Base-by-base conservation (phyloP, 805 yeast genomes). In the Citeromyces nyonsensis region DNA sequence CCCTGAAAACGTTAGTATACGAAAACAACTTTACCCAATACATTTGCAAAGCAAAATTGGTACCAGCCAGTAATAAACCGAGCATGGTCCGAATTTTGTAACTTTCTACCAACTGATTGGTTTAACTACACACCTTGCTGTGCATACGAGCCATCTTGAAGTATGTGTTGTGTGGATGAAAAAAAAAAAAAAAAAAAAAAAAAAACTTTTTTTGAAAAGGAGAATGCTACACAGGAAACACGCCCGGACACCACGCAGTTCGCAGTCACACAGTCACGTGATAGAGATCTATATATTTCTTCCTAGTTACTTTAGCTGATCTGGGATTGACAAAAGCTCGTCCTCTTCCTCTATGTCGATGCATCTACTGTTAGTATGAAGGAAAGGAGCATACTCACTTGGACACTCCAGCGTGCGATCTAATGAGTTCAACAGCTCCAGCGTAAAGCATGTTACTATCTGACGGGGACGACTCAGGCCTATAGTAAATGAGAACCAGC, bases 61-160 rank as follows among this genome's bases (percentile, higher is more conserved):
- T 53, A 54, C 61, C 64, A 58, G 38, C 52, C 72, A 67, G 73
- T 61, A 10, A 11, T 14, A 29, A 13, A 32, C 31, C 24, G 15
- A 29, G 10, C 14, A n/a, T 32, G 26, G 33, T 13, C 26, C 29
- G 14, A 11, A 25, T n/a, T 27, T 27, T 11, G 29, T 7, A 27
- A 15, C 15, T 27, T 27, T 20, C 10, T 27, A 27, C 22, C 18
- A 20, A 15, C 15, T 27, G 15, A 27, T 27, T 27, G 29, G 29
- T 27, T 27, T 15, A 36, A 37, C 31, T 63, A 80, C 93, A 73
- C 80, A 81, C 93, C 65, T 81, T 69, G 70, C 95, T 81, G 84
- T 88, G 97, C 86, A 88, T 77, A 73, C 98, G 95, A 86, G 94
- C 98, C 98, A 88, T 88, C 63, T 72, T 81, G 75, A 66, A 56